Evolutionary conservation across 2,329 filamentous ascomycete species (phyloP).

Genomic region (Balansia obtecta): DNA sequence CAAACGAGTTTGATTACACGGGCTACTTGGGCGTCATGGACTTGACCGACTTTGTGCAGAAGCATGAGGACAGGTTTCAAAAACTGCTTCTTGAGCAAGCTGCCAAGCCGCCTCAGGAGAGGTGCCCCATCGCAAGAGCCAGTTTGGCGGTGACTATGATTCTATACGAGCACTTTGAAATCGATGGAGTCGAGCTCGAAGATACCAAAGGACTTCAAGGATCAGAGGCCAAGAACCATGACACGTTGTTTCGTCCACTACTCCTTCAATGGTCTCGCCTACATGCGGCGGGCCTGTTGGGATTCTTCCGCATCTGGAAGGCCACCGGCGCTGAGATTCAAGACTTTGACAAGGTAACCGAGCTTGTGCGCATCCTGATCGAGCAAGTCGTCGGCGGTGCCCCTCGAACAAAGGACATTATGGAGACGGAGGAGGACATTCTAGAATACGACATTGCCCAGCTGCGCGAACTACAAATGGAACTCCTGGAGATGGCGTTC

Average conservation of each 20-base stretch:
- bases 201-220: slow-evolving; percentile 65
- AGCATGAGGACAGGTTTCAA: slow-evolving; percentile 84
- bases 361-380: slow-evolving; percentile 78
- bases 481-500: slow-evolving; percentile 78
- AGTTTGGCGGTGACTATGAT: slow-evolving; percentile 80
- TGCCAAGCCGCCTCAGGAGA: slow-evolving; percentile 52
- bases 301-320: slow-evolving; percentile 90
- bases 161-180: slow-evolving; percentile 90
- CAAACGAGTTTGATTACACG: slow-evolving; percentile 69
- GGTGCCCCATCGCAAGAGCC: slow-evolving; percentile 78
- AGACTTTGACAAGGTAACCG: slow-evolving; percentile 88
- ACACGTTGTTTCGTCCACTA: slow-evolving; percentile 75
- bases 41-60: slow-evolving; percentile 82
- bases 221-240: slow-evolving; percentile 66
- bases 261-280: slow-evolving; percentile 87
- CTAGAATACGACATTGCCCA: slow-evolving; percentile 68
- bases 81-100: slow-evolving; percentile 87
- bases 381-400: slow-evolving; percentile 83
- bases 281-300: slow-evolving; percentile 73
- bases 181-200: slow-evolving; percentile 71
- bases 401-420: slow-evolving; percentile 66
- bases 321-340: slow-evolving; percentile 70
- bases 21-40: slow-evolving; percentile 98
- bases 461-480: slow-evolving; percentile 83
- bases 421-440: slow-evolving; percentile 82